Conservation (phyloP, 371 early-diverging fungal genomes). For the Apophysomyces elegans region DNA sequence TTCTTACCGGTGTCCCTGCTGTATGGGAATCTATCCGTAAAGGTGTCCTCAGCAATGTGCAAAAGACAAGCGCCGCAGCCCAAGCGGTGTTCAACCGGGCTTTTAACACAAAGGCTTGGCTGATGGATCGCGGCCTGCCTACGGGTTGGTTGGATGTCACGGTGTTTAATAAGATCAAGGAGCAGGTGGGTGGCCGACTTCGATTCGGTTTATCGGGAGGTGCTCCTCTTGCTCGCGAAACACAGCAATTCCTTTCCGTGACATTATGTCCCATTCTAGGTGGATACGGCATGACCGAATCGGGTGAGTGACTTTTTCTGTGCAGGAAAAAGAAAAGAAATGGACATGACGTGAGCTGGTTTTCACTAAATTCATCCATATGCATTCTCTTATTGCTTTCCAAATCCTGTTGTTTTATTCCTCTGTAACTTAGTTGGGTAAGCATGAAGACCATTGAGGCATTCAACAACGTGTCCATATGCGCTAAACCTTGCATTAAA, state of each 20-base stretch:
- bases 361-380: neutral
- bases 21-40: slow-evolving; percentile 82
- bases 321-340: neutral
- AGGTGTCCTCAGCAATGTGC: slow-evolving; percentile 63
- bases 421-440: neutral
- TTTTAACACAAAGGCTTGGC: slow-evolving; percentile 58
- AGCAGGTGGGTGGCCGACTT: slow-evolving; percentile 81
- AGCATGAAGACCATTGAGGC: neutral
- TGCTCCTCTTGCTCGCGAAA: slow-evolving; percentile 76
- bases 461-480: too few relatives aligned
- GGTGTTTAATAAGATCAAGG: slow-evolving; percentile 78
- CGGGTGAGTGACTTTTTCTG: neutral
- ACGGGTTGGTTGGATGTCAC: slow-evolving; percentile 68
- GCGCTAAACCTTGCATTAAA: too few relatives aligned
- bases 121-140: slow-evolving; percentile 57
- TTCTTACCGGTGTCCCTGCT: slow-evolving; percentile 82
- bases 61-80: slow-evolving; percentile 41
- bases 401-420: neutral
- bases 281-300: slow-evolving; percentile 70
- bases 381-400: neutral
- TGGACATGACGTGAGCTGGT: neutral
- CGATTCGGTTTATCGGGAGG: slow-evolving; percentile 79
- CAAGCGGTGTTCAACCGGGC: slow-evolving; percentile 65
- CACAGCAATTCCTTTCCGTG: slow-evolving; percentile 73
- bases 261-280: slow-evolving; percentile 71